Evolutionary conservation across 1,139 yeast genomes (phyloP).

Genomic region (Debaryomycetaceae sp.): DNA sequence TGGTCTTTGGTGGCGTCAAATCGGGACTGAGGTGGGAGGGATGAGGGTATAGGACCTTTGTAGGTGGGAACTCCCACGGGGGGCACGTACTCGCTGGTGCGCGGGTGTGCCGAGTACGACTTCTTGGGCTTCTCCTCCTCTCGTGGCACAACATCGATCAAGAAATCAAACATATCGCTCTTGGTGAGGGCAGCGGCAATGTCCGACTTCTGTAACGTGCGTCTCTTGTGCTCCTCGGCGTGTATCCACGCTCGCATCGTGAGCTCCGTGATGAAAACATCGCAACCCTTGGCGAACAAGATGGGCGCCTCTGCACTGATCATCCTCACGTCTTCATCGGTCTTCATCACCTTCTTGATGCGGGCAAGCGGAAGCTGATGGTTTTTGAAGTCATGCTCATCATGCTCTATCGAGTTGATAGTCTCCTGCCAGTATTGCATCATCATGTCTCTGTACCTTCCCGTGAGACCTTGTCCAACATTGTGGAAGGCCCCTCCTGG

Average conservation of each 20-base stretch:
- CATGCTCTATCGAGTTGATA: constrained; percentile 84
- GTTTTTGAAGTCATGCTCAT: constrained; percentile 86
- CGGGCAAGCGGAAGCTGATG: constrained; percentile 94
- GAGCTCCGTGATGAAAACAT: constrained; percentile 89
- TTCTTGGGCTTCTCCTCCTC: constrained; percentile 61
- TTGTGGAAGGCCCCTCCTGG: constrained; percentile 78
- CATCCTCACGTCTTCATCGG: constrained; percentile 97
- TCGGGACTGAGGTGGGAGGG: not conserved
- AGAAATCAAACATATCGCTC: constrained; percentile 94
- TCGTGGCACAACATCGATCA: constrained; percentile 93
- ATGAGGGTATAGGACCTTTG: constrained; percentile 2
- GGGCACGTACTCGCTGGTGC: constrained; percentile 12
- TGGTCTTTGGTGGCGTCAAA: not conserved
- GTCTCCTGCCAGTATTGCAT: constrained; percentile 97
- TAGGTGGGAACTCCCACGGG: not conserved
- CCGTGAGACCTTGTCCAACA: constrained; percentile 89
- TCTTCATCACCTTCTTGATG: constrained; percentile 94
- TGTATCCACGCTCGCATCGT: constrained; percentile 99
- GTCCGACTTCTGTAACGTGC: constrained; percentile 90
- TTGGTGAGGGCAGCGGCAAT: constrained; percentile 93
- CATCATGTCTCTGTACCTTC: constrained; percentile 81
- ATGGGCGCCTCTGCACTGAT: constrained; percentile 98
- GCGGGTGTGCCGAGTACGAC: constrained; percentile 15
- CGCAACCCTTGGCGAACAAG: constrained; percentile 95
- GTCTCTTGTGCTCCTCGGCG: constrained; percentile 91